Evolutionary conservation across 176 grass and related monocot species (phyloP).

Genomic region (Chrysopogon serrulatus): DNA sequence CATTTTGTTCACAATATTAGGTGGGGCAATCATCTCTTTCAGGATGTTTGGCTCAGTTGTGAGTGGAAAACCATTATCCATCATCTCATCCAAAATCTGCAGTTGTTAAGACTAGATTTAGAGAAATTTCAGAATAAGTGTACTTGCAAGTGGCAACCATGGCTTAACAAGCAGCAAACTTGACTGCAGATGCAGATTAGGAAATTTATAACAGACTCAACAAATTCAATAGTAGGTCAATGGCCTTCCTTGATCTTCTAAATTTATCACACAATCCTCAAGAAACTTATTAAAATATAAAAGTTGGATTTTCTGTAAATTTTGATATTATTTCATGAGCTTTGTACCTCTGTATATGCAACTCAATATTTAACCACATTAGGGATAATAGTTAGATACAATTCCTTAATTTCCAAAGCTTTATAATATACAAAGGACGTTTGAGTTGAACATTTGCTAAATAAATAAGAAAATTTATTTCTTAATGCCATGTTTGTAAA

Average conservation of each 20-base stretch:
- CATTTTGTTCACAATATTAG: constrained; percentile 86
- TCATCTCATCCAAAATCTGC: constrained; percentile 98
- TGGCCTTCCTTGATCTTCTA: neutral
- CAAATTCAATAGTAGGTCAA: neutral
- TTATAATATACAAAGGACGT: neutral
- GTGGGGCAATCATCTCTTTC: constrained; percentile 72
- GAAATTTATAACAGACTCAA: constrained; percentile 3
- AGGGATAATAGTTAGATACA: neutral
- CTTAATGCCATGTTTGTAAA: neutral
- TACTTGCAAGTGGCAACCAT: neutral
- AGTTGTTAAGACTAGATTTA: constrained; percentile 20
- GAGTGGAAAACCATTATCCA: constrained; percentile 93
- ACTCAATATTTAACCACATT: neutral
- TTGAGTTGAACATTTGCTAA: neutral
- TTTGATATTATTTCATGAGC: neutral
- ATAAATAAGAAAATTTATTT: neutral
- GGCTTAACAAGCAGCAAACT: neutral
- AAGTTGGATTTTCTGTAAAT: neutral
- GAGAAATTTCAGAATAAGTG: neutral
- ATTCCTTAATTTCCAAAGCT: neutral
- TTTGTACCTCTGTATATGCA: neutral
- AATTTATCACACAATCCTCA: neutral
- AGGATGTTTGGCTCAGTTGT: constrained; percentile 95
- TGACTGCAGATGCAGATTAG: constrained; percentile 1
- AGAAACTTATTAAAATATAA: neutral